phyloP scores from a whole-genome alignment of 164 flowering plant species.

The grape (Vitis vinifera) region DNA sequence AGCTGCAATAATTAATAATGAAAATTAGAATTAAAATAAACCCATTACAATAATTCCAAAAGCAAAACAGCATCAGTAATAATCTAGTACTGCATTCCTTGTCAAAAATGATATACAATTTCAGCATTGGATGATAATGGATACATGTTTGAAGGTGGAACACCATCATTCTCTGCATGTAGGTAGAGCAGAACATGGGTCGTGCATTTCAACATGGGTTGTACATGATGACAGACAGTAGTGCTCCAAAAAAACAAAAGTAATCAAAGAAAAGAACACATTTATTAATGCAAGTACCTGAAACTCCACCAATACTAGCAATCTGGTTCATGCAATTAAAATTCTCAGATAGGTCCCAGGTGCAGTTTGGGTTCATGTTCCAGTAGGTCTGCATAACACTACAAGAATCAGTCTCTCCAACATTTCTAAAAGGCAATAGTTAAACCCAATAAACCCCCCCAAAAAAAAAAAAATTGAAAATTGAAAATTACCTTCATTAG shows the following conservation, averaged over 20 bases:
- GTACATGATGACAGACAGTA: too few species aligned
- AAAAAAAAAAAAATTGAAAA: background rate
- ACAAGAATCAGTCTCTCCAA: background rate
- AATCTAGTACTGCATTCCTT: too few species aligned
- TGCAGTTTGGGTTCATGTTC: constrained; percentile 25
- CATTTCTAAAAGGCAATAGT: background rate
- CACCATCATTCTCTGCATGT: too few species aligned
- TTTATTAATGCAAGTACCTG: constrained; percentile 18
- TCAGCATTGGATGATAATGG: too few species aligned
- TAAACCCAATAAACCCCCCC: too few species aligned
- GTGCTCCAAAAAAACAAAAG: background rate
- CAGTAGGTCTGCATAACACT: constrained; percentile 23
- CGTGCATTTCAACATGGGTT: too few species aligned
- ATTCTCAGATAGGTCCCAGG: constrained; percentile 24
- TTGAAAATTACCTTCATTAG: constrained; percentile 18
- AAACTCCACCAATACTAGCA: constrained; percentile 6
- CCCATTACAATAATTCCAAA: too few species aligned
- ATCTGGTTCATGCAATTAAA: constrained; percentile 25
- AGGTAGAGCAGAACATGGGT: too few species aligned
- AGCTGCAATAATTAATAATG: constrained; percentile 12
- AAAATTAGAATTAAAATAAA: too few species aligned
- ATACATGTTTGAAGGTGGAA: too few species aligned
- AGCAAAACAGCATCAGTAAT: too few species aligned
- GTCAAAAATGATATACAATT: too few species aligned
- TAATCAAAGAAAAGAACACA: background rate